These are phyloP conservation scores for Excoecaria agallocha DNA, from an alignment of 345 rosid genomes.

Conservation along the genomic window DNA sequence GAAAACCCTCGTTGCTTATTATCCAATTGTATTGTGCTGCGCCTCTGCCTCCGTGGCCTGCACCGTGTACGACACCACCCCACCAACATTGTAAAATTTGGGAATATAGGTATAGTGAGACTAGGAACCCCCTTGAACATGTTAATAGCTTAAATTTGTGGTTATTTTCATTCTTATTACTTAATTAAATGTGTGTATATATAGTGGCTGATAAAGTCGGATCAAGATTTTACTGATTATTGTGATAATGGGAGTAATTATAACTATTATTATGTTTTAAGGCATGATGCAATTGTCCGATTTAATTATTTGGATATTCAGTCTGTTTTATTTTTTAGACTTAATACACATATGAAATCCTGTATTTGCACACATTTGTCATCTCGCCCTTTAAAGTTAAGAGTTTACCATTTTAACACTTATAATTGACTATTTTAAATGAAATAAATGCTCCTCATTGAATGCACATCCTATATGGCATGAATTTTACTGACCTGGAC, in stretches of 20 bases:
- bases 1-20: constrained; percentile 63
- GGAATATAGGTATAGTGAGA: constrained; percentile 24
- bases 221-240: constrained; percentile 29
- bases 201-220: constrained; percentile 10
- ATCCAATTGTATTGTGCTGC: constrained; percentile 58
- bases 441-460: too few species aligned
- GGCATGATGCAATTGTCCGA: constrained; percentile 21
- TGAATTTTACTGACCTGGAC: too few species aligned
- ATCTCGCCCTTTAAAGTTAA: too few species aligned
- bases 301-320: constrained; percentile 7
- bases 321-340: background rate
- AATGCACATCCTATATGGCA: too few species aligned
- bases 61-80: constrained; percentile 49
- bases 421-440: too few species aligned
- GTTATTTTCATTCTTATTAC: background rate
- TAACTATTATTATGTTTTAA: constrained; percentile 28
- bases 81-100: constrained; percentile 32
- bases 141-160: background rate
- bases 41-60: constrained; percentile 50
- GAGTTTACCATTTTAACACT: too few species aligned
- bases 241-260: constrained; percentile 47
- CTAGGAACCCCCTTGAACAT: constrained; percentile 28
- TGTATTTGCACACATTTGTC: too few species aligned
- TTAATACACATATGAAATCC: too few species aligned
- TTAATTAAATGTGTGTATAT: background rate